Base-by-base conservation (phyloP, 768 basidiomycete species). In the Phanerodontia chrysosporium region DNA sequence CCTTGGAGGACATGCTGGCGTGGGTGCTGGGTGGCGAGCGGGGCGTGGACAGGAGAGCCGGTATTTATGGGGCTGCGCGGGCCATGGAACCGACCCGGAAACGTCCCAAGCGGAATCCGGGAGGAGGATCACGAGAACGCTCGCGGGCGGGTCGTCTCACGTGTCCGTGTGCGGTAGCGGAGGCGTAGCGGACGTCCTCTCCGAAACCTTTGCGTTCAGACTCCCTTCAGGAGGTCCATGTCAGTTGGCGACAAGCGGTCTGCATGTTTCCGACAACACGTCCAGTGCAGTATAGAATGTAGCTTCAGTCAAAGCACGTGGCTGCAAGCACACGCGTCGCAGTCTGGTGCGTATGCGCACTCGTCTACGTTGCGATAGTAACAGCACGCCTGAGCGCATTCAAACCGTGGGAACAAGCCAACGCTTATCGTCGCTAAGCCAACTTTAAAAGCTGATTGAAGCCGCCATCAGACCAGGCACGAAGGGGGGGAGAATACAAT, bases 1-100 rank as follows among this genome's bases (percentile, higher is more conserved):
- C 64, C 39, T 42, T 42, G 45, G 63, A 62, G 21, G 69, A 55
- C 70, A 71, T 72, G 63, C 62, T 53, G 58, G 51, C 6, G 35
- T 35, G 51, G 35, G 28, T 55, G 28, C 48, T 56, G 25, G 44
- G 60, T 51, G 49, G 57, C 49, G 56, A 49, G 39, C 10, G 58
- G 49, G 52, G 36, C 53, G 52, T 18, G 44, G 61, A 27, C 3
- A 44, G 55, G 53, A 58, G 36, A 18, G 54, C 51, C 49, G 24
- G 58, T 58, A 63, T 61, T 64, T 66, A 64, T 63, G 61, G n/a
- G 51, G 45, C 32, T 35, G 51, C 58, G 27, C 55, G 49, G 49
- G 6, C 10, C 16, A 46, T 28, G 54, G 60, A 61, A 57, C 55
- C 29, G 48, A 61, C 24, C 48, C 60, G 60, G 60, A 61, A 61